These are phyloP conservation scores for Glaciozyma martinii DNA, from an alignment of 768 basidiomycete species.

Conservation along the genomic window DNA sequence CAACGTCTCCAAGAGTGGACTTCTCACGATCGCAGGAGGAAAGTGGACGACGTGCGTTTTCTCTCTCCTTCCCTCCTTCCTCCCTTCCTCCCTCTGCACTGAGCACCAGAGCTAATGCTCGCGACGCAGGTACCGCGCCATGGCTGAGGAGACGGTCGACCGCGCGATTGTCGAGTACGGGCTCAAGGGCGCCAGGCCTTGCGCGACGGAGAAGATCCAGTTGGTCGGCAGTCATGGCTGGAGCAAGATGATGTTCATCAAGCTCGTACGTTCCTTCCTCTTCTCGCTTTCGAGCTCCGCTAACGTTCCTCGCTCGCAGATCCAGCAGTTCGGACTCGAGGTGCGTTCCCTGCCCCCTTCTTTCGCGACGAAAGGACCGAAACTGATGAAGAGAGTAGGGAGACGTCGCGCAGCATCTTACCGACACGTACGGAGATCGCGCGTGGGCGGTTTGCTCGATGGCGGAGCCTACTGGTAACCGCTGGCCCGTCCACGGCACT, in stretches of 20 bases:
- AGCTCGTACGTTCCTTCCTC: slow-evolving; percentile 35
- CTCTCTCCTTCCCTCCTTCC: slow-evolving; percentile 26
- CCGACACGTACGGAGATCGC: slow-evolving; percentile 90
- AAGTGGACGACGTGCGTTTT: slow-evolving; percentile 89
- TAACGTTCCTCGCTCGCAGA: slow-evolving; percentile 32
- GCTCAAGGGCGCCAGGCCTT: slow-evolving; percentile 52
- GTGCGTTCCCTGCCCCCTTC: slow-evolving; percentile 2
- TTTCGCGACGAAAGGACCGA: not conserved
- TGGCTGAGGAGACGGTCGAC: slow-evolving; percentile 88
- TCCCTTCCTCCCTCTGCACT: not conserved
- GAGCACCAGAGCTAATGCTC: not conserved
- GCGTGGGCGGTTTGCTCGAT: slow-evolving; percentile 88
- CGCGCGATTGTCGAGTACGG: slow-evolving; percentile 69
- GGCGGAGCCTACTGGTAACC: slow-evolving; percentile 62
- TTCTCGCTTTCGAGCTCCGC: not conserved
- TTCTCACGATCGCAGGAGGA: slow-evolving; percentile 88
- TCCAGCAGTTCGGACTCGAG: slow-evolving; percentile 61
- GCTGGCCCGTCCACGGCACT: slow-evolving; percentile 79
- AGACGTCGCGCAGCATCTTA: slow-evolving; percentile 84
- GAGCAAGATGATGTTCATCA: slow-evolving; percentile 94
- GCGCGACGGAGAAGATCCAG: slow-evolving; percentile 69
- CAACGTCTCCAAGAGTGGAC: slow-evolving; percentile 72
- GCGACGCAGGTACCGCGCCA: slow-evolving; percentile 74
- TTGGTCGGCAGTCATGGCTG: slow-evolving; percentile 89
- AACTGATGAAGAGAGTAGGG: slow-evolving; percentile 47